A percentile compares a stretch with the other conserved stretches of the same genome.
phyloP scores from a whole-genome alignment of 768 basidiomycete genomes.

The Mrakia gelida region DNA sequence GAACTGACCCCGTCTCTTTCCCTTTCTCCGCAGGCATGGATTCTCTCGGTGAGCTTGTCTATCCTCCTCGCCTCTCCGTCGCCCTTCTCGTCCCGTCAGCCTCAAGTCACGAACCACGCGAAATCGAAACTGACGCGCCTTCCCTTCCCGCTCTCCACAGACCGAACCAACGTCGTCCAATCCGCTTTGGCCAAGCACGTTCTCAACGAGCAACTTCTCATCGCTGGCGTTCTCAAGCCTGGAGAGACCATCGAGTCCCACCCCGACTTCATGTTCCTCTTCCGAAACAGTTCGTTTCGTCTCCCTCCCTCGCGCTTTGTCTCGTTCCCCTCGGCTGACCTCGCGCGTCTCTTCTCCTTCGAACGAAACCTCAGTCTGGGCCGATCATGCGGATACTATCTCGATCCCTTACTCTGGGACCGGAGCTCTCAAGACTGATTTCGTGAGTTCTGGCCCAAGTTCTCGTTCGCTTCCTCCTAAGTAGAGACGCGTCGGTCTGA shows the following conservation, averaged over 20 bases:
- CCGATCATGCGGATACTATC: conserved; percentile 89
- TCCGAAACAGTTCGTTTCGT: conserved; percentile 71
- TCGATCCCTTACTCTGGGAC: conserved; percentile 89
- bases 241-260: conserved; percentile 75
- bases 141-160: conserved; percentile 48
- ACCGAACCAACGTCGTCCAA: conserved; percentile 95
- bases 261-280: conserved; percentile 69
- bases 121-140: no score
- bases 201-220: conserved; percentile 69
- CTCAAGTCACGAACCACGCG: no score
- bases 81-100: no score
- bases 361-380: conserved; percentile 69
- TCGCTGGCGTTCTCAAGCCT: conserved; percentile 61
- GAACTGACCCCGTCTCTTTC: no score
- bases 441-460: conserved; percentile 54
- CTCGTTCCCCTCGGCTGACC: background rate
- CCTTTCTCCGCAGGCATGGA: conserved; percentile 21
- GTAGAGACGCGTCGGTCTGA: background rate
- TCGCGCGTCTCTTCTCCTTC: background rate
- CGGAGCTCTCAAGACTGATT: conserved; percentile 93
- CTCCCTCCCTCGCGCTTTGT: no score
- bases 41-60: conserved; percentile 15
- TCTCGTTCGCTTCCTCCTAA: background rate
- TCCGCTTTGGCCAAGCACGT: conserved; percentile 89
- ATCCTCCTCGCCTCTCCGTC: no score